Conservation (phyloP, 176 grass and related monocot genomes). For the Alloteropsis semialata region DNA sequence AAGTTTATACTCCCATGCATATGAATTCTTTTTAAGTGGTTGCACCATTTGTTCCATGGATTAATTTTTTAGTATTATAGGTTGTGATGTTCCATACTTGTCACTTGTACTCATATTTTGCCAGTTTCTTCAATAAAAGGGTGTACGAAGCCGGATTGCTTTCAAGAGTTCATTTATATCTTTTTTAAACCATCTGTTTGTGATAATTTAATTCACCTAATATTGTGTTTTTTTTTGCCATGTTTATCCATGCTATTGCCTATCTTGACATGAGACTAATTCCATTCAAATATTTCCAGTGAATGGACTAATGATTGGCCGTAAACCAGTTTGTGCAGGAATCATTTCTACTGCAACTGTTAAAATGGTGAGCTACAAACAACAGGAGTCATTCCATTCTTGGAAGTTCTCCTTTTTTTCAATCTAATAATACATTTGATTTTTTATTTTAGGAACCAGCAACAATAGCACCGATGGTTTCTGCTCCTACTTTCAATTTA, state of each 20-base stretch:
- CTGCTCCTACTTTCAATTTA: constrained; percentile 52
- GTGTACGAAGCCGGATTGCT: background rate
- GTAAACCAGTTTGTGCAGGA: constrained; percentile 41
- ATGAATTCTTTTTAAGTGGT: constrained; percentile 1
- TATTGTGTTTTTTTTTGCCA: background rate
- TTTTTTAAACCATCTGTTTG: constrained; percentile 3
- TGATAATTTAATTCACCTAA: constrained; percentile 1
- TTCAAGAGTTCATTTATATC: background rate
- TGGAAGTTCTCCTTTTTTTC: constrained; percentile 1
- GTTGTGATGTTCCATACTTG: background rate
- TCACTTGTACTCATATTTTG: constrained; percentile 4
- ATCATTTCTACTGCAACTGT: constrained; percentile 43
- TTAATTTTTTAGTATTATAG: constrained; percentile 10
- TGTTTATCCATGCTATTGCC: constrained; percentile 6
- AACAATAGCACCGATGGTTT: constrained; percentile 51
- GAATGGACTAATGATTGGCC: constrained; percentile 48
- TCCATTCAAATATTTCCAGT: constrained; percentile 32
- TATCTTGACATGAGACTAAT: constrained; percentile 12
- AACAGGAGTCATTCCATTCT: background rate
- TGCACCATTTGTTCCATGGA: constrained; percentile 8
- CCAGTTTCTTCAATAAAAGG: too few relatives aligned
- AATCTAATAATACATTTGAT: background rate
- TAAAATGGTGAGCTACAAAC: constrained; percentile 57
- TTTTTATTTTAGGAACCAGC: constrained; percentile 55
- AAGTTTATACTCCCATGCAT: background rate